phyloP scores from a whole-genome alignment of 164 flowering plant species.

The Platanus orientalis region DNA sequence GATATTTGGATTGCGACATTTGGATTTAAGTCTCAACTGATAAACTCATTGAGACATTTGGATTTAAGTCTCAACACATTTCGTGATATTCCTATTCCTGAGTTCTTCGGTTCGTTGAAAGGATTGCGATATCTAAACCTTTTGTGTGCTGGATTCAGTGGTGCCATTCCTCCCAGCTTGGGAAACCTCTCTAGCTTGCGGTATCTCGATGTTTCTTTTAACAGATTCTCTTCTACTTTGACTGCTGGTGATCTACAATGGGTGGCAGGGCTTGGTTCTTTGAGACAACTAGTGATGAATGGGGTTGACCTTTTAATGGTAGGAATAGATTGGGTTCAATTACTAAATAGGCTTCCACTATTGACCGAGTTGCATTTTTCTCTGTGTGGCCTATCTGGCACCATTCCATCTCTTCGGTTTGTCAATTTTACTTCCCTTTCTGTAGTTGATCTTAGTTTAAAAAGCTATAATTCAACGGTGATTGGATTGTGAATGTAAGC shows the following conservation, averaged over 20 bases:
- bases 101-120: slow-evolving; percentile 25
- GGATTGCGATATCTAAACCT: slow-evolving; percentile 26
- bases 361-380: slow-evolving; percentile 24
- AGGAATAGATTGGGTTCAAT: slow-evolving; percentile 5
- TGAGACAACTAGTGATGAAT: slow-evolving; percentile 21
- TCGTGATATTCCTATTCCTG: slow-evolving; percentile 23
- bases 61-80: slow-evolving; percentile 33
- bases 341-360: slow-evolving; percentile 17
- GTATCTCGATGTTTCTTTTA: slow-evolving; percentile 24
- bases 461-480: slow-evolving; percentile 20
- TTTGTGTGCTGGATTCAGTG: slow-evolving; percentile 27
- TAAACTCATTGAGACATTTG: slow-evolving; percentile 17
- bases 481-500: slow-evolving; percentile 24
- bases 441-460: slow-evolving; percentile 29
- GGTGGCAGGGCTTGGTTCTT: slow-evolving; percentile 19
- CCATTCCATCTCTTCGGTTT: slow-evolving; percentile 10
- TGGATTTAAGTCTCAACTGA: too few species aligned
- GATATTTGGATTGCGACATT: too few species aligned
- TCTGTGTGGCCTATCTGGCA: slow-evolving; percentile 14
- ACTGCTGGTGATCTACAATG: slow-evolving; percentile 20
- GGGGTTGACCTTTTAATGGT: slow-evolving; percentile 21
- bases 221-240: slow-evolving; percentile 1
- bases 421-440: slow-evolving; percentile 32
- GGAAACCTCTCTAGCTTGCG: slow-evolving; percentile 26
- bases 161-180: slow-evolving; percentile 21